Evolutionary conservation across 225 moss, liverwort and hornwort genomes (phyloP).

Genomic region (Rhytidiadelphus loreus): DNA sequence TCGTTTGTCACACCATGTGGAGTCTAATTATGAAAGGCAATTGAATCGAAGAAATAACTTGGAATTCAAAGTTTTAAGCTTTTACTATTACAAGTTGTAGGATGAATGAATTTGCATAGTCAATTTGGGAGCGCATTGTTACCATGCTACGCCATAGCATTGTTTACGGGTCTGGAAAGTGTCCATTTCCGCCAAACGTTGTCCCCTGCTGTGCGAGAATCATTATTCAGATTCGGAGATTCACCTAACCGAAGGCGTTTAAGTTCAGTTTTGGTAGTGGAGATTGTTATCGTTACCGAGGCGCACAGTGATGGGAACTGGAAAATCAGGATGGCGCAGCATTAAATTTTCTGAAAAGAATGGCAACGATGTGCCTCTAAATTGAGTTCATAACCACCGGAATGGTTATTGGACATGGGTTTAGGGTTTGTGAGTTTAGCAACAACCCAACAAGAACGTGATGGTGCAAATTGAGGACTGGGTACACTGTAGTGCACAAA

Average conservation of each 20-base stretch:
- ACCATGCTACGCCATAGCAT: too few relatives aligned
- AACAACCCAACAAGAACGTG: too few relatives aligned
- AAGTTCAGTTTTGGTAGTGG: too few relatives aligned
- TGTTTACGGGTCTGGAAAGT: too few relatives aligned
- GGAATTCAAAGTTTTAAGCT: neutral
- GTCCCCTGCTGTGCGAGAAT: too few relatives aligned
- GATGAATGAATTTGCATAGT: neutral
- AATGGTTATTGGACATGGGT: too few relatives aligned
- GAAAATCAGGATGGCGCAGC: too few relatives aligned
- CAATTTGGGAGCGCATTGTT: too few relatives aligned
- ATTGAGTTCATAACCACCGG: neutral
- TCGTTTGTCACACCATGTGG: fast-evolving
- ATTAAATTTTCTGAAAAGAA: neutral
- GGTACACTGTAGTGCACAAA: neutral
- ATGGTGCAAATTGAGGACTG: neutral
- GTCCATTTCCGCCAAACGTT: neutral
- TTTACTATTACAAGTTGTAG: too few relatives aligned
- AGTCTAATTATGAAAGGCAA: neutral
- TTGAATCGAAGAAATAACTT: too few relatives aligned
- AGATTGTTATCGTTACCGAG: neutral
- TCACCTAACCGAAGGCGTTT: neutral
- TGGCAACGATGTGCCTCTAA: too few relatives aligned
- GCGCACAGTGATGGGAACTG: neutral
- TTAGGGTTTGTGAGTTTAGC: neutral
- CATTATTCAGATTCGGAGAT: neutral